Base-by-base conservation (phyloP, 805 yeast species). In the Suhomyces prunicola region DNA sequence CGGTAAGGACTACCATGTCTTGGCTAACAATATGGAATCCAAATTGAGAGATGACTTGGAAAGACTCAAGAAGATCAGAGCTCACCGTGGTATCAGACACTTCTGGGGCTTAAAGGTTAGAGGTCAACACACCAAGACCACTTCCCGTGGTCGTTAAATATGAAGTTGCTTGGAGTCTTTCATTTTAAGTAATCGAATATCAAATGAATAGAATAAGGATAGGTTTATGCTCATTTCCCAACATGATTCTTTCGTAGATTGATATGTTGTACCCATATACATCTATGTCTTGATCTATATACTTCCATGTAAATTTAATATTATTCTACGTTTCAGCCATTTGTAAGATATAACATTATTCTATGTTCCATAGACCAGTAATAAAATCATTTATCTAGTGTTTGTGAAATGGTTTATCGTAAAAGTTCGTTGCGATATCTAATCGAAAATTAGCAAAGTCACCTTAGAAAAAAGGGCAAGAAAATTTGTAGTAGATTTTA, bases 81-180 rank as follows among this genome's bases (percentile, higher is more conserved):
- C 98, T 76, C 99, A 94, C 94, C 87, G 98, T 83, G 99, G 99
- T 93, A 88, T 94, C 81, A 91, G 99, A 88, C 99, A 94, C 86
- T 92, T 87, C 93, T 94, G 97, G 98, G 97, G 97, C 79, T 85
- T 94, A 79, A 94, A 94, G 86, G 99, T 96, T 81, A 91, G 99
- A 87, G 99, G 99, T 84, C 99, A 94, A 86, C 99, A 94, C 86
- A 94, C 99, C 87, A 94, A 94, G 89, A 93, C 99, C 79, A 94
- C 99, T 72, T 96, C 97, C 80, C 91, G 99, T 85, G 92, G 96
- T 69, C 78, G 75, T 70, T 74, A 70, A 68, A 55, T 35, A 29
- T 51, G 52, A 47, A 52, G 50, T 57, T 65, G 53, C 59, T 52
- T 49, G 54, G 52, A 46, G 49, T 51, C 26, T 24, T 47, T 51